A percentile compares a stretch with the other conserved stretches of the same genome.
Conservation (phyloP, 202 grass and related monocot species). For the Eragrostis tef region DNA sequence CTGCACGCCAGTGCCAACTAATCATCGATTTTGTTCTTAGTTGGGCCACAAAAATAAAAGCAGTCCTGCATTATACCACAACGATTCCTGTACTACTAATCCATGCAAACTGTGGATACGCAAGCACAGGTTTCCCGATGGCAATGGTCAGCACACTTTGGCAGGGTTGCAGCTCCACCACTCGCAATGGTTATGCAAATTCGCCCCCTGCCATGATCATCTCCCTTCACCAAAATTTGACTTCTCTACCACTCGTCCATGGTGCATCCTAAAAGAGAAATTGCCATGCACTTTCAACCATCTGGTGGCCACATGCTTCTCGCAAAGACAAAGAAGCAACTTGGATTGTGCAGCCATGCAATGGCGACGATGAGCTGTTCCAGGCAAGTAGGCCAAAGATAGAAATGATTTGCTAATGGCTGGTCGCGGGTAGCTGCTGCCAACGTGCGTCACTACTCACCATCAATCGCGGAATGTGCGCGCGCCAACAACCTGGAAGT, state of each 20-base stretch:
- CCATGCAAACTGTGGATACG: neutral
- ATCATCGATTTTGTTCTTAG: neutral
- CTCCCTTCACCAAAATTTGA: constrained; percentile 27
- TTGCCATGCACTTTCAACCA: neutral
- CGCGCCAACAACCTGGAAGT: constrained; percentile 38
- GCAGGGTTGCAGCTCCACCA: neutral
- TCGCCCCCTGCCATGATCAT: neutral
- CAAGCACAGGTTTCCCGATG: neutral
- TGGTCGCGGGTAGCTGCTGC: neutral
- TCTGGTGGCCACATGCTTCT: neutral
- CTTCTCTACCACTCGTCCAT: neutral
- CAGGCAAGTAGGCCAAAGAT: neutral
- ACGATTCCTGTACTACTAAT: neutral
- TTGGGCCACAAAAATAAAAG: neutral
- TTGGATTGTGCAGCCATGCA: constrained; percentile 4
- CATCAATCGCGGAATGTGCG: neutral
- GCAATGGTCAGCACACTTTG: neutral
- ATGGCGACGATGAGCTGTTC: constrained; percentile 4
- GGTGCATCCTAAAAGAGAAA: neutral
- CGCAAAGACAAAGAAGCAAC: neutral
- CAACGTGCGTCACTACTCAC: constrained; percentile 1
- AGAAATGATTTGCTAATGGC: neutral
- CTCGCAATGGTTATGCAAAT: neutral
- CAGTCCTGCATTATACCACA: neutral
- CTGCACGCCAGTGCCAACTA: neutral